Evolutionary conservation across 345 rosid species (phyloP), one percentile per base, ranked within the genome.

Genomic region (Populus ilicifolia): DNA sequence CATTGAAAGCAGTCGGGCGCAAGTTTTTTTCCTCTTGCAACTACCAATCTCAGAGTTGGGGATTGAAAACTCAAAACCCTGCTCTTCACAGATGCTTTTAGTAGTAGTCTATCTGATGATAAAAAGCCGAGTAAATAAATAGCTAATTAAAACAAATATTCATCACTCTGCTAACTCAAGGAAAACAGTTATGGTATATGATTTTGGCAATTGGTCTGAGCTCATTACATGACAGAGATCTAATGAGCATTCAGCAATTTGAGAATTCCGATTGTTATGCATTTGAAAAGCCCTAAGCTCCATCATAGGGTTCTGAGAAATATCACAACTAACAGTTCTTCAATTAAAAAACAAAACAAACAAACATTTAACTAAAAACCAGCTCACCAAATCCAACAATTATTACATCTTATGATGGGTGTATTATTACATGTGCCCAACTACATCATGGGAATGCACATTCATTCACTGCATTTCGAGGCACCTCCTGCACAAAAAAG

Each of bases 381-480:
- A 63, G 63, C 46, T 50, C 36, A 83, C 14, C 44, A 61, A 67
- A 75, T 80, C 77, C 71, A 56, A 72, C 67, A 50, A 50, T 5
- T 77, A 46, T 73, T 74, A 14, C 70, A 16, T 43, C 70, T 25
- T 33, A 12, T 43, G 63, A 23, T 21, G 75, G 48, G 56, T 50
- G 80, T 54, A 70, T 77, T 77, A 77, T 77, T 18, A 73, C 78
- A 83, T 4, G 56, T 35, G 30, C 75, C 70, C 68, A 70, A 44
- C 72, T 43, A 71, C 21, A 33, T 16, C 35, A 43, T 14, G 18
- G 62, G 64, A 69, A 36, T 39, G 39, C 68, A 33, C 36, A 67
- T 33, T 54, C 29, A 48, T 10, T 41, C 30, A 30, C 56, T 50
- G 56, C 56, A 50, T 6, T 50, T 20, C 61, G 13, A 25, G 56